A percentile compares a stretch with the other conserved stretches of the same genome.
Conservation (phyloP, 2,329 filamentous ascomycete species). For the Aspergillus fumigatiaffinis region DNA sequence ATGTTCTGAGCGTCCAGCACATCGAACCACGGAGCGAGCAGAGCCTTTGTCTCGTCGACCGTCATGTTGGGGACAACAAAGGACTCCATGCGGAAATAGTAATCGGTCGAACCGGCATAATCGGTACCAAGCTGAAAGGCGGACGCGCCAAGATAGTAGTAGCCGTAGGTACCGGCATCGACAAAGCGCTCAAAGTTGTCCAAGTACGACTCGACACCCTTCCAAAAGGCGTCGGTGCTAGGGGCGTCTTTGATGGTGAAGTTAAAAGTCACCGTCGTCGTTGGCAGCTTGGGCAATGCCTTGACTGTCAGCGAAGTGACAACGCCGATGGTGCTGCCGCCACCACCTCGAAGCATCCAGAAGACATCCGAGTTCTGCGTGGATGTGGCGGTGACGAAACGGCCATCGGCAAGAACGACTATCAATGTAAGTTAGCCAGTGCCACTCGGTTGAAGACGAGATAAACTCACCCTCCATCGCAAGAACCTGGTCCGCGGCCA, state of each 20-base stretch:
- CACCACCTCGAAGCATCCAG: constrained; percentile 61
- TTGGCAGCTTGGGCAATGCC: constrained; percentile 23
- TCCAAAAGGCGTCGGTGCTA: constrained; percentile 24
- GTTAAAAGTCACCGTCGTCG: constrained; percentile 25
- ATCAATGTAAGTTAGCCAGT: too few species aligned
- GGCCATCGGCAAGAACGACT: constrained; percentile 22
- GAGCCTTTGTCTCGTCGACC: constrained; percentile 20
- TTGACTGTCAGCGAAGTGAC: constrained; percentile 26
- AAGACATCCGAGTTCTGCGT: constrained; percentile 54
- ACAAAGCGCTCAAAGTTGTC: constrained; percentile 21
- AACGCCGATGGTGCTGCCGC: constrained; percentile 45
- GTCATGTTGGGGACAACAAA: constrained; percentile 24
- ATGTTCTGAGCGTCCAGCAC: constrained; percentile 23
- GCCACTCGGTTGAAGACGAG: too few species aligned
- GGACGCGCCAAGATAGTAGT: constrained; percentile 33
- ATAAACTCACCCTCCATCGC: constrained; percentile 12
- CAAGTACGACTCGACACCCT: constrained; percentile 25
- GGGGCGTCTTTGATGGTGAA: constrained; percentile 23
- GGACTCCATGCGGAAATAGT: constrained; percentile 24
- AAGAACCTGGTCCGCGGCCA: constrained; percentile 38
- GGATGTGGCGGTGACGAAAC: constrained; percentile 23
- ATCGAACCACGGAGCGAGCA: constrained; percentile 26
- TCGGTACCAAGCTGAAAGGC: constrained; percentile 26
- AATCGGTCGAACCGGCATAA: constrained; percentile 20
- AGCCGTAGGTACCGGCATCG: constrained; percentile 30